Evolutionary conservation across 495 filamentous ascomycete genomes (phyloP).

Genomic region (Letharia lupina): DNA sequence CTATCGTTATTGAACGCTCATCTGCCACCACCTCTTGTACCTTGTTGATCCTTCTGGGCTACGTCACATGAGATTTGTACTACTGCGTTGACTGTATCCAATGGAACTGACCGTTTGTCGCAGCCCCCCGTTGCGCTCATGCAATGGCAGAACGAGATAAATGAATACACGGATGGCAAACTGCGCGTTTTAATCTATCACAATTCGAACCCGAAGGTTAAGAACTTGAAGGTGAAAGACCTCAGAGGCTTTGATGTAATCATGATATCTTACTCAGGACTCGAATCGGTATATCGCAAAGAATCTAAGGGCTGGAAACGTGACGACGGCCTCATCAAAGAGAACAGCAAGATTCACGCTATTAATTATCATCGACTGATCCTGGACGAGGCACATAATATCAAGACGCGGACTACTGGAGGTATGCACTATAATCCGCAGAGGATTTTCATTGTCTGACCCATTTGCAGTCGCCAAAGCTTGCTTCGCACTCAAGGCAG

Average conservation of each 20-base stretch:
- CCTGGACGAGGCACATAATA: conserved; percentile 92
- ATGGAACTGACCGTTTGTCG: not conserved
- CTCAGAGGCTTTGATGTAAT: conserved; percentile 81
- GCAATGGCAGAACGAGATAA: conserved; percentile 94
- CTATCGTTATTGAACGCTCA: not conserved
- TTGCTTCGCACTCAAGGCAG: conserved; percentile 78
- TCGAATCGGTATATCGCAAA: conserved; percentile 87
- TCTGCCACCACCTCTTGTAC: not conserved
- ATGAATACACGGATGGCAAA: conserved; percentile 80
- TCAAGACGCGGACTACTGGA: conserved; percentile 80
- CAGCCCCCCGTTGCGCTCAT: conserved; percentile 84
- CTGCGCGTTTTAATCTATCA: conserved; percentile 86
- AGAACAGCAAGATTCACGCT: conserved; percentile 77
- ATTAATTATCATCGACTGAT: conserved; percentile 85
- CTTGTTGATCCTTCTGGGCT: not conserved
- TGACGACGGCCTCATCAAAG: conserved; percentile 63
- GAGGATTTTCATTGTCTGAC: not conserved
- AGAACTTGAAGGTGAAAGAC: conserved; percentile 61
- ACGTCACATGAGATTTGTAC: not conserved
- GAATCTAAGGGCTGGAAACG: conserved; percentile 86
- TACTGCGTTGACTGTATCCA: not conserved
- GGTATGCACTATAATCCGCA: conserved; percentile 25
- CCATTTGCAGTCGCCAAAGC: conserved; percentile 57
- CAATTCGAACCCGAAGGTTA: conserved; percentile 73
- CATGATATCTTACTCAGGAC: conserved; percentile 90